A percentile compares a stretch with the other conserved stretches of the same genome.
Evolutionary conservation across 208 protist species (phyloP).

Genomic region (Herpetomonas tarakana): DNA sequence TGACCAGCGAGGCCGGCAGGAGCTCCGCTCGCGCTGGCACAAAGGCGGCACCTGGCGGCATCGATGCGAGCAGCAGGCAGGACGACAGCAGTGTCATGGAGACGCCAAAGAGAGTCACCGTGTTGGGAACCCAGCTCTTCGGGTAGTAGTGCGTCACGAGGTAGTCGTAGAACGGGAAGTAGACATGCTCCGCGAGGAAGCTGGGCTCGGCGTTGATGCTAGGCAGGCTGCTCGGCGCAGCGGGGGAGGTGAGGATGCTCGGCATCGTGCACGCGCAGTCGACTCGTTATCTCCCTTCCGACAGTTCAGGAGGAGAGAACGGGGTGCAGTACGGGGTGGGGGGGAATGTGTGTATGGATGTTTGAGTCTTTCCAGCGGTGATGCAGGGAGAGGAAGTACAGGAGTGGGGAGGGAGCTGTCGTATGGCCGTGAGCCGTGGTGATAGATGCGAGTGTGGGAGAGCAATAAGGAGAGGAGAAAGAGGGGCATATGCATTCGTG

Average conservation of each 20-base stretch:
- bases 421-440: no score
- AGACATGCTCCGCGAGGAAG: conserved; percentile 71
- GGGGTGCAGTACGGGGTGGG: no score
- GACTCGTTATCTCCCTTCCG: no score
- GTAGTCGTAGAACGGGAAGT: conserved; percentile 82
- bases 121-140: conserved; percentile 70
- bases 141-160: conserved; percentile 54
- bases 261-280: no score
- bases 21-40: conserved; percentile 40
- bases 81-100: conserved; percentile 66
- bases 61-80: conserved; percentile 65
- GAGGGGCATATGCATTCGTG: no score
- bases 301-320: no score
- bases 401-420: no score
- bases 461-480: no score
- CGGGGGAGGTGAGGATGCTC: conserved; percentile 28
- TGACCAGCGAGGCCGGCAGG: conserved; percentile 38
- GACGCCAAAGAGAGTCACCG: conserved; percentile 76
- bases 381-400: no score
- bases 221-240: conserved; percentile 27
- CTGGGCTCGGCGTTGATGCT: conserved; percentile 48
- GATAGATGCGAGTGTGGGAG: no score
- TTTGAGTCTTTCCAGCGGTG: no score
- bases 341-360: no score
- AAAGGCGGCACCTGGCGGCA: conserved; percentile 61